phyloP scores from a whole-genome alignment of 345 rosid species.

The Eucalyptus sideroxylon region DNA sequence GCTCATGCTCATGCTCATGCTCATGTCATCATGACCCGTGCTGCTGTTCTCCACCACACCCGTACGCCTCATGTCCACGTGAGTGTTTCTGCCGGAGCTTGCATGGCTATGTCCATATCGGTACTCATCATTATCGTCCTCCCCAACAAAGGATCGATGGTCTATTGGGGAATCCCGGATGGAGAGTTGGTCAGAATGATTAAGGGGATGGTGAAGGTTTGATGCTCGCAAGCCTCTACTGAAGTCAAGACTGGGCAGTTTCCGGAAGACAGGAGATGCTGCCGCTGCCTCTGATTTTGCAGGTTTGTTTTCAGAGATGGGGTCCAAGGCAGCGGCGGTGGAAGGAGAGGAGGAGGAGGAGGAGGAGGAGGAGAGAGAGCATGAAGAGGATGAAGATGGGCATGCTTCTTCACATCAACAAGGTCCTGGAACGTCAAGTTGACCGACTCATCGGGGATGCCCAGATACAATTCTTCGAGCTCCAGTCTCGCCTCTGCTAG shows the following conservation, averaged over 20 bases:
- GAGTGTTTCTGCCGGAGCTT: neutral
- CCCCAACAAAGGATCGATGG: neutral
- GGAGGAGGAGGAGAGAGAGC: neutral
- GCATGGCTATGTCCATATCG: neutral
- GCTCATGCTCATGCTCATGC: neutral
- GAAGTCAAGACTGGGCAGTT: conserved; percentile 37
- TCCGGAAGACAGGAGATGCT: neutral
- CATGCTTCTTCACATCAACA: conserved; percentile 6
- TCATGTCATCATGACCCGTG: neutral
- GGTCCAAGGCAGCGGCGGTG: neutral
- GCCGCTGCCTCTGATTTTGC: neutral
- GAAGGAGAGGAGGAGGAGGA: neutral
- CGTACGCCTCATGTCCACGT: neutral
- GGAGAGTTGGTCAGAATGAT: neutral
- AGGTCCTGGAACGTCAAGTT: conserved; percentile 58
- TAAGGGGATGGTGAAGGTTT: neutral
- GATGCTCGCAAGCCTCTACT: conserved; percentile 15
- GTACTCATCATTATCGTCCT: neutral
- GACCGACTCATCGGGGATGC: conserved; percentile 63
- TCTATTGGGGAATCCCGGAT: neutral
- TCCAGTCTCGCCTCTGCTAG: conserved; percentile 36
- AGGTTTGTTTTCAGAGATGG: conserved; percentile 1
- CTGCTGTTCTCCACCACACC: neutral
- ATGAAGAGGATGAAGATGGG: neutral
- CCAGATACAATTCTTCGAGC: conserved; percentile 49